Base-by-base conservation (phyloP, 805 yeast species). In the Saturnispora kantuleensis region DNA sequence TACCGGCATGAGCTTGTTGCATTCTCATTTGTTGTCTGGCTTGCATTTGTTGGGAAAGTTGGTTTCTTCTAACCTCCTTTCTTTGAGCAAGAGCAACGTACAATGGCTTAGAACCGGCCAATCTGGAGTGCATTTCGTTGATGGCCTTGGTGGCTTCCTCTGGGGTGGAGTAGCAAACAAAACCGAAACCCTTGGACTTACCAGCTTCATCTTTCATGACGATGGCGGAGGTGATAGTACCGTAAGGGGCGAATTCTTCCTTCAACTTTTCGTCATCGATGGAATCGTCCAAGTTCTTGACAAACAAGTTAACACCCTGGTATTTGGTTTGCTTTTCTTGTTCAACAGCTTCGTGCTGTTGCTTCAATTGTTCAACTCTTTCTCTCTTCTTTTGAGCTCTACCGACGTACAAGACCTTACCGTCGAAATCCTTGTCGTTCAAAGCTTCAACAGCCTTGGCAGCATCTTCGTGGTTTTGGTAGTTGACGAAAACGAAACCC, bases 111-210 rank as follows among this genome's bases (percentile, higher is more conserved):
- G 89, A 87, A 57, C 79, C 81, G 58, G 93, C 79, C 82, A 90
- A 84, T 66, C 88, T 84, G 73, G 88, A 96, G 79, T 90, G 88
- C 96, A 90, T 89, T 76, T 90, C 98, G 58, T 90, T 77, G 66
- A 90, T 87, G 54, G 98, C 98, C 73, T 87, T 88, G 60, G 96
- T 85, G 57, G 98, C 98, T 79, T 93, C 98, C 69, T 93, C 98
- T 63, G 97, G 96, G 53, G 93, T 69, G 46, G 96, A 80, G 84
- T 82, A 93, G 73, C 98, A 88, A 57, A 93, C 98, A 66, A 93
- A 93, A 63, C 98, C 98, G 66, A 93, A 93, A 56, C 97, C 97
- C 76, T 86, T 90, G 52, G 97, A 87, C 72, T 87, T 87, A 59
- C 95, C 97, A 51, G 78, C 67, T 60, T 89, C 97, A 64, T 86